Conservation (phyloP, 164 flowering plant species). For the Umbellularia californica region DNA sequence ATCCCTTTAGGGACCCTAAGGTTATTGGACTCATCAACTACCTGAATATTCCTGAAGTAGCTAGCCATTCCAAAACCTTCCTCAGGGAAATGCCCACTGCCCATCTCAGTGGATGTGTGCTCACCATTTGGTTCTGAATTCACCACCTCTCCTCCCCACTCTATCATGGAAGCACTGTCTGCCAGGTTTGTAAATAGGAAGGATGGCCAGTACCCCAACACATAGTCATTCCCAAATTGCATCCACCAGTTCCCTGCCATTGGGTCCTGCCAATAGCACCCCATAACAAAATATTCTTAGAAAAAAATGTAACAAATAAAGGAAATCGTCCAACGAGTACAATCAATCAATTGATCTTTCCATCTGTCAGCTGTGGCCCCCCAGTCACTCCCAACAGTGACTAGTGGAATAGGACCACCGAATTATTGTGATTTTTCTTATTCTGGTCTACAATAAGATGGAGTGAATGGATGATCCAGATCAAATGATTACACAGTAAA, state of each 20-base stretch:
- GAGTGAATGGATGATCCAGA: background rate
- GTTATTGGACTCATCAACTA: background rate
- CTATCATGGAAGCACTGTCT: background rate
- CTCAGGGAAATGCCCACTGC: slow-evolving; percentile 4
- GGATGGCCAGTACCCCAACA: background rate
- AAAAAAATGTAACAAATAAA: no score
- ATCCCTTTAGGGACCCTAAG: background rate
- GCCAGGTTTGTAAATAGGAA: background rate
- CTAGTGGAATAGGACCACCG: no score
- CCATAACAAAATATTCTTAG: background rate
- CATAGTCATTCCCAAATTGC: background rate
- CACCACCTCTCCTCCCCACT: slow-evolving; percentile 4
- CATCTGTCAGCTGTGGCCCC: no score
- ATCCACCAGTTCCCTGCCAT: background rate
- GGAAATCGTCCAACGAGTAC: no score
- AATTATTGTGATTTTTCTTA: no score
- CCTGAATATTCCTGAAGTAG: background rate
- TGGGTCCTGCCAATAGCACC: background rate
- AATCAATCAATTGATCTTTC: no score
- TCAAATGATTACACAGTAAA: background rate
- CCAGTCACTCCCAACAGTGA: no score
- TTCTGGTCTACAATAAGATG: background rate
- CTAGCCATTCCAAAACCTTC: slow-evolving; percentile 2
- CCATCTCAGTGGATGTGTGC: background rate
- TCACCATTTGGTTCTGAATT: background rate